Base-by-base conservation (phyloP, 2,329 filamentous ascomycete genomes). In the Xylaria sp. region DNA sequence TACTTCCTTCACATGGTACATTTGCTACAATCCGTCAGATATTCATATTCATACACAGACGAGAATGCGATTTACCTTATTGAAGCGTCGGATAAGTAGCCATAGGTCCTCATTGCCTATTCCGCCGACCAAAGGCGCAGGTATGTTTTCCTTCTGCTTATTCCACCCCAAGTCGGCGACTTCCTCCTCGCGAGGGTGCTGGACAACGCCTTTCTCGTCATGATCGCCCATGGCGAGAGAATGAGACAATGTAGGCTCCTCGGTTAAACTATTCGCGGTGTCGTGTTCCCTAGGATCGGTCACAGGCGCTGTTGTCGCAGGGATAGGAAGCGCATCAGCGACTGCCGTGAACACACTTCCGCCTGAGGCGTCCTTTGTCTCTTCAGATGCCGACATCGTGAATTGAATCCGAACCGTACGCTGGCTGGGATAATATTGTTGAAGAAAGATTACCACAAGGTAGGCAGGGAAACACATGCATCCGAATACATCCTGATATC, bases 101-200 rank as follows among this genome's bases (percentile, higher is more conserved):
- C 91, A 94, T 0, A 94, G 80, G 70, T 94, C 89, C 48, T 94
- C 91, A 71, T 94, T 94, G 13, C 84, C 83, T 68, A 94, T 78
- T 0, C 91, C 90, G 1, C 90, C 89, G 0, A 93, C 88, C 12
- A 94, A 82, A 0, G 88, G 89, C 34, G 81, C 82, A 0, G 86
- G 80, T 41, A 91, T 86, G n/a, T 84, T 76, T 34, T 86, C 80
- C 62, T 87, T 84, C 37, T 84, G 82, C 68, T 90, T 85, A 70
- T 91, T 88, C 91, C 91, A 93, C n/a, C 91, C 91, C 20, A 93
- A 78, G 74, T 93, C 85, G 56, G 85, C 85, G 2, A 91, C 89
- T 68, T 91, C 89, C 44, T 83, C 76, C 66, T 80, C 85, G 7
- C 84, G 68, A 32, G 70, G 81, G 20, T 82, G 76, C 76, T 89